A percentile compares a stretch with the other conserved stretches of the same genome.
These are phyloP conservation scores for Ogataea pignaliae DNA, from an alignment of 805 yeast genomes.

Conservation along the genomic window DNA sequence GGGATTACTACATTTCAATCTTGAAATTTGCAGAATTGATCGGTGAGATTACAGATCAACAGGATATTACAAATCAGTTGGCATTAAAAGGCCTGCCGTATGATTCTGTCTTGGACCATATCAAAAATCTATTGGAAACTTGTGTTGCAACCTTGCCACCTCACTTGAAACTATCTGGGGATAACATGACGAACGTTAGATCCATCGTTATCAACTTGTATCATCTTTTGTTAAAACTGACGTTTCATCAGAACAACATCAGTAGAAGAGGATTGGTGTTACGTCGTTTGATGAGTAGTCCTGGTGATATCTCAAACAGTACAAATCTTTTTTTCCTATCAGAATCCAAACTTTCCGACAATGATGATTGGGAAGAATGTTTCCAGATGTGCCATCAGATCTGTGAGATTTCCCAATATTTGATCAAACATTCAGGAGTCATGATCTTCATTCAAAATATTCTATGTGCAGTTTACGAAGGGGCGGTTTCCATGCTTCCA, in stretches of 20 bases:
- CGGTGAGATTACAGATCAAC: slow-evolving; percentile 2
- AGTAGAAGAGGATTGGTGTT: not conserved
- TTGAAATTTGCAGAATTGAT: slow-evolving; percentile 2
- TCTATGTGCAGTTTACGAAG: slow-evolving; percentile 1
- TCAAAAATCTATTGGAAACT: not conserved
- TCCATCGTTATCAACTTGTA: not conserved
- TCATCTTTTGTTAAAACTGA: not conserved
- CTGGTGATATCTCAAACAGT: not conserved
- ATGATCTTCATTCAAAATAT: slow-evolving; percentile 1
- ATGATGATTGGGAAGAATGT: not conserved
- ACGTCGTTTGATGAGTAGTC: not conserved
- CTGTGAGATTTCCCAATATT: not conserved
- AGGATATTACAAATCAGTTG: not conserved
- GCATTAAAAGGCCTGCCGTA: not conserved
- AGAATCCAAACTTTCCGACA: not conserved
- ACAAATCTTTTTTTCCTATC: not conserved
- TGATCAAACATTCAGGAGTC: not conserved
- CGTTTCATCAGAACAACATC: not conserved
- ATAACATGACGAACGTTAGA: not conserved
- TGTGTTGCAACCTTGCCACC: slow-evolving; percentile 4
- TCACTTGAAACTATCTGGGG: not conserved
- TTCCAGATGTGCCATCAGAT: not conserved
- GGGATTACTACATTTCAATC: slow-evolving; percentile 1
- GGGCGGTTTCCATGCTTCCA: slow-evolving; percentile 1
- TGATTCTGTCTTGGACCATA: not conserved